These are phyloP conservation scores for Udeniomyces megalosporus DNA, from an alignment of 768 basidiomycete genomes.

Conservation along the genomic window DNA sequence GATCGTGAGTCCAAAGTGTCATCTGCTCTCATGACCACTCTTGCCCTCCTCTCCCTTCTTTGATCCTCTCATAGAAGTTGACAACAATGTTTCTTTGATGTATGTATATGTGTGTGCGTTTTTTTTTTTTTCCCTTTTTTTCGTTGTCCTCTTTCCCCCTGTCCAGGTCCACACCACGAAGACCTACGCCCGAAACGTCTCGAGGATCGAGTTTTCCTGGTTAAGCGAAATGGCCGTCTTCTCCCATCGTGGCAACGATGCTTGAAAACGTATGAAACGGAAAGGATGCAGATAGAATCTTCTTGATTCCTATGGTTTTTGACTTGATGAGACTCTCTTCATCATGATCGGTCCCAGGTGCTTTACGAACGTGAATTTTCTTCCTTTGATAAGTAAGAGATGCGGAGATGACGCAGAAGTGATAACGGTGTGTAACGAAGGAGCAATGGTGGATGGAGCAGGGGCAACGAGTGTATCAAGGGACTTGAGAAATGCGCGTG, in stretches of 20 bases:
- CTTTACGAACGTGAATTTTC: too few relatives aligned
- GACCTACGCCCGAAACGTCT: conserved; percentile 84
- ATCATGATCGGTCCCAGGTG: too few relatives aligned
- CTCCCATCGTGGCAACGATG: neutral
- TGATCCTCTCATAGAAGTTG: too few relatives aligned
- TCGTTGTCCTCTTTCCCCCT: neutral
- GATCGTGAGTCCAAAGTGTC: conserved; percentile 48
- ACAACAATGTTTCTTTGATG: neutral
- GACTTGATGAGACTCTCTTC: too few relatives aligned
- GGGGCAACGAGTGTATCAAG: too few relatives aligned
- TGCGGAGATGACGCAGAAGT: too few relatives aligned
- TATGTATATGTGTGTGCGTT: neutral
- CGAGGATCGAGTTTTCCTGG: conserved; percentile 51
- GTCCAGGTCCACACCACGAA: conserved; percentile 31
- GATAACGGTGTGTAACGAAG: too few relatives aligned
- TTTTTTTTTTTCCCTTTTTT: neutral
- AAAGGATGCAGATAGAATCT: too few relatives aligned
- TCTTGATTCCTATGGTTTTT: too few relatives aligned
- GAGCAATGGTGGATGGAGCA: too few relatives aligned
- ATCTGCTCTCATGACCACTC: neutral
- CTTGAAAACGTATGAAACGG: neutral
- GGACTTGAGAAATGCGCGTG: too few relatives aligned
- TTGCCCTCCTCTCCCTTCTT: neutral
- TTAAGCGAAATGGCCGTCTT: conserved; percentile 17
- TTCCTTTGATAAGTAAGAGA: too few relatives aligned